Evolutionary conservation across 129 eudicot genomes (phyloP).

Genomic region (Silybum marianum): DNA sequence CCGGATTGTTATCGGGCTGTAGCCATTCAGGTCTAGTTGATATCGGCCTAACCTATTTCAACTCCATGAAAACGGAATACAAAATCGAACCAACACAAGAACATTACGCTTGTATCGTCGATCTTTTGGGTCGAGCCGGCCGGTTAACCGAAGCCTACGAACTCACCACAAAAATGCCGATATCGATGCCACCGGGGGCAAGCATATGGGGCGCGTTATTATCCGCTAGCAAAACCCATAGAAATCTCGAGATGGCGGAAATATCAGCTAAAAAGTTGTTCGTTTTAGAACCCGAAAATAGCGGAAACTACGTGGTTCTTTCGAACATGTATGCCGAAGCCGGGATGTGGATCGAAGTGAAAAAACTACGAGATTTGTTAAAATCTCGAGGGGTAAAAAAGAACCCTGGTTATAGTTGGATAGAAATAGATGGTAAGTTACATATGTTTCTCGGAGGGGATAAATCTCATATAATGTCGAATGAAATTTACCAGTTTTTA

Average conservation of each 20-base stretch:
- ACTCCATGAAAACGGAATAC: constrained; percentile 48
- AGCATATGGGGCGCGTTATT: constrained; percentile 85
- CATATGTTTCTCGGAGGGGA: constrained; percentile 65
- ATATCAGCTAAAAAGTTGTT: constrained; percentile 64
- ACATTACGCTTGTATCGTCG: constrained; percentile 79
- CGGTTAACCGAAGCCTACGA: constrained; percentile 65
- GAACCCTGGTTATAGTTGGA: constrained; percentile 69
- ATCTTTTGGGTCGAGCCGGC: constrained; percentile 73
- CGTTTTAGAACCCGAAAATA: constrained; percentile 69
- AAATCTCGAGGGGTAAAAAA: constrained; percentile 46
- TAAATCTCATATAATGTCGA: constrained; percentile 43
- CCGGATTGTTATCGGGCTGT: constrained; percentile 76
- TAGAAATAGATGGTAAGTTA: constrained; percentile 46
- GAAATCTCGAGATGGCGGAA: constrained; percentile 71
- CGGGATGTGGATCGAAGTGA: constrained; percentile 77
- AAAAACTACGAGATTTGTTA: constrained; percentile 38
- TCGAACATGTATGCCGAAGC: constrained; percentile 95
- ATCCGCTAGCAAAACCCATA: constrained; percentile 52
- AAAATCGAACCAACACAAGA: constrained; percentile 54
- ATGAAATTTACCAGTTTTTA: constrained; percentile 46
- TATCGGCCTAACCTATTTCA: constrained; percentile 59
- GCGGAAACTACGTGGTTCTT: constrained; percentile 78
- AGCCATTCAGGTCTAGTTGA: constrained; percentile 83
- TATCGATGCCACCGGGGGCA: constrained; percentile 49
- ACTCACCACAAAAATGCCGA: constrained; percentile 61